phyloP scores from a whole-genome alignment of 805 yeast genomes.

The Saccharomycopsis sp. region DNA sequence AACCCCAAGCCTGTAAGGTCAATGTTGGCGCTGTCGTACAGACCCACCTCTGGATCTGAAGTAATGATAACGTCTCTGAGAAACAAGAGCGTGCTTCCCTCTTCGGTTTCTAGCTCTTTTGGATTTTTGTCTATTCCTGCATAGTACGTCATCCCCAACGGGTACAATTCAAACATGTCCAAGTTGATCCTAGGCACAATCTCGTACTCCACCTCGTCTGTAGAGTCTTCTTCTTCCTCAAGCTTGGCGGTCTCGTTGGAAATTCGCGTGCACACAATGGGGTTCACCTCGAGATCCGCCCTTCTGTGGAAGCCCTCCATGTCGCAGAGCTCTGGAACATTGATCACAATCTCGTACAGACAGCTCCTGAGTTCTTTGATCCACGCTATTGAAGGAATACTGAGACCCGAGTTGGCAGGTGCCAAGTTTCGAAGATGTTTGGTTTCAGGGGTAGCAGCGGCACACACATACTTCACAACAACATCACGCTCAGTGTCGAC shows the following conservation, averaged over 20 bases:
- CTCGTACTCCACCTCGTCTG: background rate
- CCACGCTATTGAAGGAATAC: slow-evolving; percentile 26
- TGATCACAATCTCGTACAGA: slow-evolving; percentile 43
- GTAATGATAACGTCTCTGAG: background rate
- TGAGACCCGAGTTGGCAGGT: slow-evolving; percentile 23
- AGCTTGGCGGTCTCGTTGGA: too few species aligned
- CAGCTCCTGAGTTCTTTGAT: slow-evolving; percentile 50
- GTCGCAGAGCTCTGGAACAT: slow-evolving; percentile 42
- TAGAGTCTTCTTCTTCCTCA: too few species aligned
- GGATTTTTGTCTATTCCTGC: background rate
- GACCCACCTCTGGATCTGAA: slow-evolving; percentile 1
- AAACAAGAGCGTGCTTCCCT: too few species aligned
- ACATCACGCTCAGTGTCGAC: slow-evolving; percentile 43
- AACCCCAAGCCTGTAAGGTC: too few species aligned
- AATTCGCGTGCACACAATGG: slow-evolving; percentile 13
- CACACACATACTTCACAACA: slow-evolving; percentile 52
- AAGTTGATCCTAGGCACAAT: background rate
- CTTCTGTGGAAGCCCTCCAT: slow-evolving; percentile 26
- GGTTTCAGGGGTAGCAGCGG: background rate
- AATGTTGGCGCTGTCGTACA: background rate
- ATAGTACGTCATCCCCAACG: slow-evolving; percentile 4
- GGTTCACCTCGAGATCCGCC: slow-evolving; percentile 16
- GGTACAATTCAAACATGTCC: slow-evolving; percentile 3
- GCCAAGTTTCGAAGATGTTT: too few species aligned
- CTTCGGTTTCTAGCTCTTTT: too few species aligned